Evolutionary conservation across 2,329 filamentous ascomycete genomes (phyloP), one percentile per base, ranked within the genome.

Genomic region (Verticillium isaacii): DNA sequence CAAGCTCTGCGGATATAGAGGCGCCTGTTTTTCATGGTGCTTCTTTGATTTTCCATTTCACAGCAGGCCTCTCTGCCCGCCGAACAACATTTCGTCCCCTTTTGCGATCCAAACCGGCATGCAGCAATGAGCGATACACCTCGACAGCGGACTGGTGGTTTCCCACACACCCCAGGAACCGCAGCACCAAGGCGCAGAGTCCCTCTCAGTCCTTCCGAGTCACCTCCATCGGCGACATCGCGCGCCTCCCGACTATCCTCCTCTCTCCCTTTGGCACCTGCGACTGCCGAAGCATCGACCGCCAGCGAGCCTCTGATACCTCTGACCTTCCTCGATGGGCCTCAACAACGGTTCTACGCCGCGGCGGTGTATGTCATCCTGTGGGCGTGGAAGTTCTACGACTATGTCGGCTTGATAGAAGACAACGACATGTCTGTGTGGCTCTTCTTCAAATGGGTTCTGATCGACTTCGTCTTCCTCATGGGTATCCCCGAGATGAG

Each of bases 391-490:
- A 89, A 92, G 70, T 77, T 95, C 37, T 97, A 93, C 75, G 93
- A 99, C 78, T 96, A 91, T 80, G 86, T 88, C 66, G 86, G 85
- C 62, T 78, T 94, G 65, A 83, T 93, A 45, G 89, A 93, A 62
- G 90, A 94, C 66, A 91, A 96, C 66, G 86, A 91, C 62, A 89
- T 92, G 70, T 96, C 93, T n/a, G 89, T 95, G 64, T 90, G 88
- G 84, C 83, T 94, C 57, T 97, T 97, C 72, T 79, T 96, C 71
- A 99, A 98, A 84, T 99, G 95, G 95, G 85, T 91, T 65, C 82
- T 88, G 62, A 85, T 99, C 65, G 95, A 99, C 77, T 90, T 91
- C 64, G 76, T 89, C 29, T 97, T 93, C 74, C 81, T 98, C 65
- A 97, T 96, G 73, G 91, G 91, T 8, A 78, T 99, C 60, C 94